These are phyloP conservation scores for Aspergillus tubingensis DNA, from an alignment of 2,329 filamentous ascomycete genomes.

Conservation along the genomic window DNA sequence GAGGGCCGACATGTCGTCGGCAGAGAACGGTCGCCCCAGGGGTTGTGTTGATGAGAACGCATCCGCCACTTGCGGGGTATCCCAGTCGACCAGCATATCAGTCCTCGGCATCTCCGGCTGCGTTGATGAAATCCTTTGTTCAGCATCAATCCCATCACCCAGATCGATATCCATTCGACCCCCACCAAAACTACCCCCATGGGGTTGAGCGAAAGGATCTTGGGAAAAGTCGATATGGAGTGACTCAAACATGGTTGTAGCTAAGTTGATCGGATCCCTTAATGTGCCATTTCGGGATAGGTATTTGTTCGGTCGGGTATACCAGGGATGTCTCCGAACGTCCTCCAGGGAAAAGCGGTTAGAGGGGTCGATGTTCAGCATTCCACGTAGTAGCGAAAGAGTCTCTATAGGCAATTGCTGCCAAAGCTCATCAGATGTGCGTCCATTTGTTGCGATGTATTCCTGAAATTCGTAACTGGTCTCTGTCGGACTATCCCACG, in stretches of 20 bases:
- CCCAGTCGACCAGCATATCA: conserved; percentile 84
- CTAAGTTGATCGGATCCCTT: conserved; percentile 76
- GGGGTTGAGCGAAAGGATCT: conserved; percentile 57
- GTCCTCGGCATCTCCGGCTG: conserved; percentile 78
- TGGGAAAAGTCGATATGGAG: conserved; percentile 85
- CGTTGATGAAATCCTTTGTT: conserved; percentile 68
- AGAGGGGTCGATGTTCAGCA: conserved; percentile 78
- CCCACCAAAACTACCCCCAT: conserved; percentile 39
- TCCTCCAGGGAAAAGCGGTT: conserved; percentile 83
- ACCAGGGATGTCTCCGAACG: conserved; percentile 92
- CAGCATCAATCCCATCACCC: conserved; percentile 40
- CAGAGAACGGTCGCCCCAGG: conserved; percentile 35
- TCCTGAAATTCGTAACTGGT: conserved; percentile 90
- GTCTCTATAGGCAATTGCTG: conserved; percentile 70
- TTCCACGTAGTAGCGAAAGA: conserved; percentile 81
- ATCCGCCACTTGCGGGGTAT: conserved; percentile 64
- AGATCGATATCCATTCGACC: conserved; percentile 72
- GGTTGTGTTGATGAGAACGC: conserved; percentile 53
- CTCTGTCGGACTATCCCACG: conserved; percentile 89
- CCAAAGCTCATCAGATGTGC: conserved; percentile 85
- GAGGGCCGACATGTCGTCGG: conserved; percentile 48
- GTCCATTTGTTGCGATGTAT: conserved; percentile 77
- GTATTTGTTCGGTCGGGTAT: conserved; percentile 77
- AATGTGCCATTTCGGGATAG: conserved; percentile 73
- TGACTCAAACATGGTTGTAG: conserved; percentile 92